These are phyloP conservation scores for Brassica hybrid DNA, from an alignment of 441 rosid species.

Conservation along the genomic window DNA sequence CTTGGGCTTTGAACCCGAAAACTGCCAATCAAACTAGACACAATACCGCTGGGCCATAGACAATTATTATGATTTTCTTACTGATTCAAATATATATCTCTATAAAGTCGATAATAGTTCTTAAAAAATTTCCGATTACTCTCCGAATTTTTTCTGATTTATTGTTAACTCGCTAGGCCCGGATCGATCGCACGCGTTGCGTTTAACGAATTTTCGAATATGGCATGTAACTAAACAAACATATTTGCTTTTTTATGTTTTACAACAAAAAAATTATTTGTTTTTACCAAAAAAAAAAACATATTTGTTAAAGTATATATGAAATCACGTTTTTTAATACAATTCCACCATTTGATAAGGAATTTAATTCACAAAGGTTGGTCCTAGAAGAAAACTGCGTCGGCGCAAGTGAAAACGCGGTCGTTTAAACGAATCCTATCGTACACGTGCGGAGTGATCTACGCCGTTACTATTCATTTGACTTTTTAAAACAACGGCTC, in stretches of 20 bases:
- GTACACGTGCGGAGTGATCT: slow-evolving; percentile 27
- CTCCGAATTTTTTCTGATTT: background rate
- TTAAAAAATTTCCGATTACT: background rate
- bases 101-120: background rate
- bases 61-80: background rate
- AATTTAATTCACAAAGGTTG: too few relatives aligned
- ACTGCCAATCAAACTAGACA: too few relatives aligned
- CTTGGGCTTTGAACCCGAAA: background rate
- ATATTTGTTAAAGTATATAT: too few relatives aligned
- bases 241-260: too few relatives aligned
- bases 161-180: background rate
- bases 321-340: too few relatives aligned
- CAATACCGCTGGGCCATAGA: background rate
- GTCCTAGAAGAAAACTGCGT: background rate
- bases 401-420: slow-evolving; percentile 18
- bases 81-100: too few relatives aligned
- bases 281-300: too few relatives aligned
- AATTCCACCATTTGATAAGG: too few relatives aligned
- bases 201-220: background rate
- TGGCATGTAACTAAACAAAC: too few relatives aligned
- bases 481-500: slow-evolving; percentile 15
- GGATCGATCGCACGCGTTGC: background rate
- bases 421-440: slow-evolving; percentile 14
- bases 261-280: too few relatives aligned
- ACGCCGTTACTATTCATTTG: slow-evolving; percentile 20